Evolutionary conservation across 257 asterid genomes (phyloP).

Genomic region (Penstemon davidsonii): DNA sequence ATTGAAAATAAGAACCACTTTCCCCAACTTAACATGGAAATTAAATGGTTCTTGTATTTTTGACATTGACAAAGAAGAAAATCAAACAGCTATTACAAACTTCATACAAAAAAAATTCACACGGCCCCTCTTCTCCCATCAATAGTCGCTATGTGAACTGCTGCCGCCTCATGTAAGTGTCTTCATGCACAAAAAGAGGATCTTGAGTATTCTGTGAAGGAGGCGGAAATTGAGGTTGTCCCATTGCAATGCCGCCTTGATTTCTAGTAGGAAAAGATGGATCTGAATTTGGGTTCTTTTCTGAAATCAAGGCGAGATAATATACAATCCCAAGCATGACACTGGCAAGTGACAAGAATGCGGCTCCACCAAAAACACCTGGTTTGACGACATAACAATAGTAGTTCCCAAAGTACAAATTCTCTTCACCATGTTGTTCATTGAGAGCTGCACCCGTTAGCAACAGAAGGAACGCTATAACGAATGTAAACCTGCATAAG

Average conservation of each 20-base stretch:
- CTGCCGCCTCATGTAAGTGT: constrained; percentile 82
- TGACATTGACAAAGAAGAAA: too few relatives aligned
- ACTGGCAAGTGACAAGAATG: constrained; percentile 66
- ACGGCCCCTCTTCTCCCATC: too few relatives aligned
- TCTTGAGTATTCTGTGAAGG: constrained; percentile 46
- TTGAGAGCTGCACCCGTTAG: constrained; percentile 93
- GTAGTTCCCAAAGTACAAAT: constrained; percentile 60
- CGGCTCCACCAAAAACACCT: constrained; percentile 91
- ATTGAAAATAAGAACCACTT: too few relatives aligned
- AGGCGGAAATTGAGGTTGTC: constrained; percentile 70
- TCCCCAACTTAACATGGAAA: too few relatives aligned
- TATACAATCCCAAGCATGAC: constrained; percentile 68
- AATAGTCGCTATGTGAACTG: too few relatives aligned
- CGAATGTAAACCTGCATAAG: constrained; percentile 79
- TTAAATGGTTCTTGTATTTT: too few relatives aligned
- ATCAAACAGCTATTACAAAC: too few relatives aligned
- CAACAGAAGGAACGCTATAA: constrained; percentile 75
- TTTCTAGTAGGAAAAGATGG: constrained; percentile 39
- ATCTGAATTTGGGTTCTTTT: constrained; percentile 37
- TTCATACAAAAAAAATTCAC: too few relatives aligned
- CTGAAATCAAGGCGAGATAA: constrained; percentile 47
- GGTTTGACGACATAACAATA: constrained; percentile 79
- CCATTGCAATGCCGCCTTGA: constrained; percentile 81
- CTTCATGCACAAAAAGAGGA: constrained; percentile 89
- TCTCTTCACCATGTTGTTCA: constrained; percentile 79